A percentile compares a stretch with the other conserved stretches of the same genome.
These are phyloP conservation scores for Microcera coccophila DNA, from an alignment of 2,329 filamentous ascomycete species.

Conservation along the genomic window DNA sequence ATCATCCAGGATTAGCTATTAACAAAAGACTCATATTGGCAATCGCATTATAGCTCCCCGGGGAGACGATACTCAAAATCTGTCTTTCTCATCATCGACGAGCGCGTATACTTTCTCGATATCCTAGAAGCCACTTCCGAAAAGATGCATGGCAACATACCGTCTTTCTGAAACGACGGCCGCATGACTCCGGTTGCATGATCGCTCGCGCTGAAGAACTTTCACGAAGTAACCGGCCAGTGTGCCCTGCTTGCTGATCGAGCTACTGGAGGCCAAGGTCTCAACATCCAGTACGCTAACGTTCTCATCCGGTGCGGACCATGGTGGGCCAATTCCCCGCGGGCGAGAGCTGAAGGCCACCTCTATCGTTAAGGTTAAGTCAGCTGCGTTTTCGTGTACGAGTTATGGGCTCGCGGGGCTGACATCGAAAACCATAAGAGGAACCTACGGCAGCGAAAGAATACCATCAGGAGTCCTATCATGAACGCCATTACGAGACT, in stretches of 20 bases:
- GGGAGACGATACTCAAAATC: no score
- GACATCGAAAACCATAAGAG: background rate
- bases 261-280: background rate
- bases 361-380: background rate
- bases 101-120: constrained; percentile 2
- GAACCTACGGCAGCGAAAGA: background rate
- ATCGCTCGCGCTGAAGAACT: background rate
- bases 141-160: background rate
- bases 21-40: no score
- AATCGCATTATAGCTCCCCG: no score
- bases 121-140: background rate
- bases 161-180: background rate
- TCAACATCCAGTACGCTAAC: constrained; percentile 2
- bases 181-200: background rate
- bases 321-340: constrained; percentile 1
- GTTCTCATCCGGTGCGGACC: constrained; percentile 2
- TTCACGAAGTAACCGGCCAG: background rate
- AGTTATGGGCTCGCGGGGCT: background rate
- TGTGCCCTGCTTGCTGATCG: background rate
- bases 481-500: background rate
- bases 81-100: background rate
- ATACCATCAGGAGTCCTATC: background rate
- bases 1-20: no score
- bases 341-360: background rate
- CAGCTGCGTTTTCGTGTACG: background rate